phyloP scores from a whole-genome alignment of 1,139 yeast genomes.

The Eremothecium gossypii region DNA sequence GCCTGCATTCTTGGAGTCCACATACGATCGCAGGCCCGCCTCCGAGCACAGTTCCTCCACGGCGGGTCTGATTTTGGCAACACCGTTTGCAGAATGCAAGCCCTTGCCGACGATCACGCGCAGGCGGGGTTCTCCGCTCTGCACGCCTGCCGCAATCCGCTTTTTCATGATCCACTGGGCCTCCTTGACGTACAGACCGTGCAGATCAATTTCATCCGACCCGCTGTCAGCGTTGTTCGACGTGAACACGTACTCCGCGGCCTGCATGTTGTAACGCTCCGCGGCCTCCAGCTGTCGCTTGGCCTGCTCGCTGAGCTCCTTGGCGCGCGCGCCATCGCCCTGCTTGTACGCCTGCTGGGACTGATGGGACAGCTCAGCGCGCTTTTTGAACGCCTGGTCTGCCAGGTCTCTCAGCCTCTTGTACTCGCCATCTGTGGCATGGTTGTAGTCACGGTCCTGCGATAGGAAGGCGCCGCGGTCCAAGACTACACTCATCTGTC shows the following conservation, averaged over 20 bases:
- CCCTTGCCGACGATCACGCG: slow-evolving; percentile 93
- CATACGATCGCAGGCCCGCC: slow-evolving; percentile 47
- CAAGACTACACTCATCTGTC: slow-evolving; percentile 9
- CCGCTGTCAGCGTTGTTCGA: slow-evolving; percentile 83
- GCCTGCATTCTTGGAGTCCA: slow-evolving; percentile 69
- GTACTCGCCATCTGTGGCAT: slow-evolving; percentile 60
- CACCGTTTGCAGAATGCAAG: slow-evolving; percentile 67
- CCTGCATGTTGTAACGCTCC: slow-evolving; percentile 62
- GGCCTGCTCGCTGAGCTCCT: slow-evolving; percentile 60
- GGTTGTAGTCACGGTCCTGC: slow-evolving; percentile 53
- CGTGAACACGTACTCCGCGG: slow-evolving; percentile 84
- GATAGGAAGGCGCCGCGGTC: slow-evolving; percentile 19
- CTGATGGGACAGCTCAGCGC: slow-evolving; percentile 47
- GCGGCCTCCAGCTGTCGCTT: slow-evolving; percentile 52
- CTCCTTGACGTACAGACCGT: slow-evolving; percentile 84
- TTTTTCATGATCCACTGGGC: slow-evolving; percentile 69
- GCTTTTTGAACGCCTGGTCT: slow-evolving; percentile 50
- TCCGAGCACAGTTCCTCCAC: slow-evolving; percentile 67
- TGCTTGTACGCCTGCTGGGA: slow-evolving; percentile 68
- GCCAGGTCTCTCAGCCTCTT: slow-evolving; percentile 60
- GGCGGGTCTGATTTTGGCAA: slow-evolving; percentile 86
- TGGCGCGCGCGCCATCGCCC: slow-evolving; percentile 70
- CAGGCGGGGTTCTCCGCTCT: slow-evolving; percentile 48
- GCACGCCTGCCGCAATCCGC: slow-evolving; percentile 58
- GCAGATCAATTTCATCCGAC: slow-evolving; percentile 82